A percentile compares a stretch with the other conserved stretches of the same genome.
Evolutionary conservation across 805 yeast species (phyloP).

Genomic region (Tetrapisispora phaffii): DNA sequence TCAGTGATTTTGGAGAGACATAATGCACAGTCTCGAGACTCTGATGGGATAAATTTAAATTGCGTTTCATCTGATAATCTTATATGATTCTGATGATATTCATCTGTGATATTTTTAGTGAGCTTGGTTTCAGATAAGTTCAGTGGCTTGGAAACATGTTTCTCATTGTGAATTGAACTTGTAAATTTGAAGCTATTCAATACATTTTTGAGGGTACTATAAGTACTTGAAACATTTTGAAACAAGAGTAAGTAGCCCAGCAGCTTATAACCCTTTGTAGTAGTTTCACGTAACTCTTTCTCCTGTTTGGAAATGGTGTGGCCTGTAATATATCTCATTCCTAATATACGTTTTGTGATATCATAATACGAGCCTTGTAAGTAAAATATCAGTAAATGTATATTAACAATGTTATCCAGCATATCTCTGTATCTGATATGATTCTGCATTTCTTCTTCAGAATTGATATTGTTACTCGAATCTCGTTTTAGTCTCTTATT

Average conservation of each 20-base stretch:
- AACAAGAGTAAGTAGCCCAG: slow-evolving; percentile 54
- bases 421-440: slow-evolving; percentile 29
- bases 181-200: background rate
- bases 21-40: slow-evolving; percentile 70
- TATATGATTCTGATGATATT: slow-evolving; percentile 19
- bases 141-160: no score
- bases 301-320: slow-evolving; percentile 40
- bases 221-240: slow-evolving; percentile 39
- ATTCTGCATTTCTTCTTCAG: background rate
- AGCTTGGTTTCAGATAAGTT: background rate
- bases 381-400: slow-evolving; percentile 76
- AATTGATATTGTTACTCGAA: background rate
- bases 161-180: background rate
- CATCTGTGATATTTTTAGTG: slow-evolving; percentile 4
- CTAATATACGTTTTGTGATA: slow-evolving; percentile 64
- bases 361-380: slow-evolving; percentile 75
- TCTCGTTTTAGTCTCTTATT: background rate
- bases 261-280: slow-evolving; percentile 51
- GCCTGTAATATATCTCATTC: slow-evolving; percentile 69
- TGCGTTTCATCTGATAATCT: slow-evolving; percentile 47
- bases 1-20: slow-evolving; percentile 72
- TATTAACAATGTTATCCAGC: slow-evolving; percentile 45
- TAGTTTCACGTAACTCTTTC: slow-evolving; percentile 26
- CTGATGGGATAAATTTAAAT: slow-evolving; percentile 60
- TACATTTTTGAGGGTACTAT: background rate